A percentile compares a stretch with the other conserved stretches of the same genome.
phyloP scores from a whole-genome alignment of 352 stramenopile species.

The Peronospora farinosa region DNA sequence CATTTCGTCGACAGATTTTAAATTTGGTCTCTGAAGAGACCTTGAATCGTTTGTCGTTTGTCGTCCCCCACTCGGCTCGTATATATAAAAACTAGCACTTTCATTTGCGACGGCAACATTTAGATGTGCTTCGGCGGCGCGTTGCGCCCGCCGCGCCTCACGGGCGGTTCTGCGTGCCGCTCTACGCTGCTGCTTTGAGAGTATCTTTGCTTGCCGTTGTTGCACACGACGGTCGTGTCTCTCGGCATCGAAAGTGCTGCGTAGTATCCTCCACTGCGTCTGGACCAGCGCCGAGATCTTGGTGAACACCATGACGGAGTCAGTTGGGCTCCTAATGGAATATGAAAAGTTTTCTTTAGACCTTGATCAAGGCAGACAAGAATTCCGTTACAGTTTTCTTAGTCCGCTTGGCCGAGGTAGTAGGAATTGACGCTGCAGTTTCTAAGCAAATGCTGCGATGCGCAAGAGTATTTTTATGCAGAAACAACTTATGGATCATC shows the following conservation, averaged over 20 bases:
- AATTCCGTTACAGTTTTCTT: constrained; percentile 20
- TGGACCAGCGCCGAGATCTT: constrained; percentile 31
- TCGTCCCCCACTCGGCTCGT: constrained; percentile 16
- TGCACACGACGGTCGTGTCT: constrained; percentile 21
- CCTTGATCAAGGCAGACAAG: background rate
- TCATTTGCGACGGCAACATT: constrained; percentile 18
- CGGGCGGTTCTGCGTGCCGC: constrained; percentile 22
- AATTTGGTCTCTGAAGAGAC: constrained; percentile 13
- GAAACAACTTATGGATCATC: constrained; percentile 17
- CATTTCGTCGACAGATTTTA: constrained; percentile 21
- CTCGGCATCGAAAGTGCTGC: constrained; percentile 18
- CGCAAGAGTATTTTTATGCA: background rate
- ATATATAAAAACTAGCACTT: constrained; percentile 14
- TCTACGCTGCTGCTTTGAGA: constrained; percentile 33
- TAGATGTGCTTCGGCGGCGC: constrained; percentile 5
- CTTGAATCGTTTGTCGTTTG: background rate
- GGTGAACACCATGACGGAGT: constrained; percentile 32
- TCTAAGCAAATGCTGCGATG: constrained; percentile 23
- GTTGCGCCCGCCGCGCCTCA: constrained; percentile 23
- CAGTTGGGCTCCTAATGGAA: constrained; percentile 6
- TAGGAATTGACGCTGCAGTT: constrained; percentile 20
- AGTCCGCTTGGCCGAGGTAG: background rate
- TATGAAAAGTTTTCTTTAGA: constrained; percentile 8
- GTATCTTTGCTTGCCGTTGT: constrained; percentile 28
- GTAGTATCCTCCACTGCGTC: constrained; percentile 31